Conservation (phyloP, 2,329 filamentous ascomycete species). For the Cladosporium colombiae region DNA sequence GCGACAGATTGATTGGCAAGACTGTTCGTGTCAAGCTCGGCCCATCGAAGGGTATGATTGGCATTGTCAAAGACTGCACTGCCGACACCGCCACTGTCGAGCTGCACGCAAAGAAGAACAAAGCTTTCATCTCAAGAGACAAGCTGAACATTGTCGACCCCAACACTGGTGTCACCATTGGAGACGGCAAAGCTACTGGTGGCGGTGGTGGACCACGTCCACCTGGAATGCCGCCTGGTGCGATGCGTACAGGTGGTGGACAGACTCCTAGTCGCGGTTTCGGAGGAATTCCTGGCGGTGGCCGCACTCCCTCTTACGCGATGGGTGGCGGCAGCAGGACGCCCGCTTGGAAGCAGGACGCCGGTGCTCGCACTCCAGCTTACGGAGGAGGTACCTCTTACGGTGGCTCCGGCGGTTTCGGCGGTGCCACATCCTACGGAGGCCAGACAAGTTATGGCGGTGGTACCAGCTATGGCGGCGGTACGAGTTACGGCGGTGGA, state of each 20-base stretch:
- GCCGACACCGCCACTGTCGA: constrained; percentile 86
- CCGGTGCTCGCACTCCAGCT: constrained; percentile 49
- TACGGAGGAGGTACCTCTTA: constrained; percentile 47
- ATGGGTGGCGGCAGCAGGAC: constrained; percentile 56
- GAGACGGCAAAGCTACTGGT: constrained; percentile 25
- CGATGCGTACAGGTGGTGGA: constrained; percentile 25
- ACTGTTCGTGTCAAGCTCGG: constrained; percentile 87
- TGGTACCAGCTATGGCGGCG: constrained; percentile 51
- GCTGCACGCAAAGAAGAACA: constrained; percentile 91
- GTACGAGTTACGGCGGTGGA: constrained; percentile 34
- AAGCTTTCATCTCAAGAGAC: constrained; percentile 79
- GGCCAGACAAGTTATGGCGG: constrained; percentile 67
- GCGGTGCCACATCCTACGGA: constrained; percentile 47
- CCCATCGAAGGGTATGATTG: constrained; percentile 86
- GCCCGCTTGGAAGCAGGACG: constrained; percentile 60
- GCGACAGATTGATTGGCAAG: constrained; percentile 84
- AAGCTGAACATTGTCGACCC: constrained; percentile 81
- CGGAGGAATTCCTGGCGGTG: constrained; percentile 65
- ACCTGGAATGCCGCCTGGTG: constrained; percentile 62
- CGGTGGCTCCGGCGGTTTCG: constrained; percentile 46
- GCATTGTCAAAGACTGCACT: constrained; percentile 93
- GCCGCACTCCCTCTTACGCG: constrained; percentile 35
- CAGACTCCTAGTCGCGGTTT: constrained; percentile 39
- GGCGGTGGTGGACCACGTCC: constrained; percentile 25
- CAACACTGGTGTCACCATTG: constrained; percentile 72